Conservation (phyloP, 495 filamentous ascomycete genomes). For the Neurospora pannonica region DNA sequence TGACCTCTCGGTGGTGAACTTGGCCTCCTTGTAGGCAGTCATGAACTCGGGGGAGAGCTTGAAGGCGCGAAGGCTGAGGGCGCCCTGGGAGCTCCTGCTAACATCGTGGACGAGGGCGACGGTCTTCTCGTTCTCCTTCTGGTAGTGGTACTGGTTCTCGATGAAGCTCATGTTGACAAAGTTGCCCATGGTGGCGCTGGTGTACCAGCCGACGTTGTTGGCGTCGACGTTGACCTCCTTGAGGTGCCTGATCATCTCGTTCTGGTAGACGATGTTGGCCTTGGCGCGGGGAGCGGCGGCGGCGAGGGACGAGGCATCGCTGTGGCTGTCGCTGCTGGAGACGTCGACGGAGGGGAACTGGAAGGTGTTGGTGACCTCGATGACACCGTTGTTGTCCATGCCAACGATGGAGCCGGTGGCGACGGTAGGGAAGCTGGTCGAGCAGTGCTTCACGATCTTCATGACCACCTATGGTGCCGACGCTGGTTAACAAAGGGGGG, state of each 20-base stretch:
- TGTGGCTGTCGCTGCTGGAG: slow-evolving; percentile 62
- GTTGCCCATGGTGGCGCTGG: slow-evolving; percentile 96
- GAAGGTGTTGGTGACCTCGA: slow-evolving; percentile 92
- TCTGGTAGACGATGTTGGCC: slow-evolving; percentile 79
- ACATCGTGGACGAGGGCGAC: slow-evolving; percentile 95
- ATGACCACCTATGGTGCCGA: slow-evolving; percentile 62
- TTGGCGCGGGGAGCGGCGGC: slow-evolving; percentile 87
- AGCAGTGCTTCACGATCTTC: slow-evolving; percentile 93
- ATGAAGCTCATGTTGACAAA: slow-evolving; percentile 91
- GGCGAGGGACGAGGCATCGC: slow-evolving; percentile 66
- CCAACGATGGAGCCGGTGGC: slow-evolving; percentile 87
- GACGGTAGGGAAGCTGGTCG: slow-evolving; percentile 74
- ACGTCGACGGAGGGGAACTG: slow-evolving; percentile 83
- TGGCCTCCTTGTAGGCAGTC: slow-evolving; percentile 85
- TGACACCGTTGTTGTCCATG: slow-evolving; percentile 74
- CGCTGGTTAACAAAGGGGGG: slow-evolving; percentile 9
- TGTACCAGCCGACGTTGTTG: slow-evolving; percentile 98
- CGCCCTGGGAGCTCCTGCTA: slow-evolving; percentile 84
- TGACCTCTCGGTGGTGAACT: slow-evolving; percentile 92
- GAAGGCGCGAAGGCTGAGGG: slow-evolving; percentile 83
- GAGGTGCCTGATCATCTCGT: slow-evolving; percentile 93
- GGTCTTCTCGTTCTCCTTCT: slow-evolving; percentile 88
- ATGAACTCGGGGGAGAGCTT: slow-evolving; percentile 82
- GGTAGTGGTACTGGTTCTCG: slow-evolving; percentile 97
- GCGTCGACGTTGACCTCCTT: slow-evolving; percentile 97